Conservation (phyloP, 2,329 filamentous ascomycete species). For the Ceratocystis cubensis region DNA sequence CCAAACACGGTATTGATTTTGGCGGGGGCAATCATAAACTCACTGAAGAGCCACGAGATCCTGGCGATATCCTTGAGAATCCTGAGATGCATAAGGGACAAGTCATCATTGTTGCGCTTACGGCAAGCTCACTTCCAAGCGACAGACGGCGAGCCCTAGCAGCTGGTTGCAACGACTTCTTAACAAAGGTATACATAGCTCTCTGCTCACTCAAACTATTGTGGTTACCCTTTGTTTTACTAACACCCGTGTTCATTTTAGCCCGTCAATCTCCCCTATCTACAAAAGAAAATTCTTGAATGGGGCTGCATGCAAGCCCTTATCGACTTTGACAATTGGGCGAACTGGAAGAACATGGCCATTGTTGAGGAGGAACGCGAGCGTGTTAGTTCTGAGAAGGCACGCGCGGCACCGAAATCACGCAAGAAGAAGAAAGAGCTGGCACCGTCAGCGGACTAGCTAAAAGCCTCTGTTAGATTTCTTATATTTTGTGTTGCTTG, state of each 20-base stretch:
- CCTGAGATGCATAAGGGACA: conserved; percentile 77
- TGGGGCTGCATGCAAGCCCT: conserved; percentile 99
- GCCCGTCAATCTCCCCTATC: conserved; percentile 96
- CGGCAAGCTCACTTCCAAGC: conserved; percentile 84
- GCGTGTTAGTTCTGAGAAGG: conserved; percentile 24
- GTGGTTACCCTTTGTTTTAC: neutral
- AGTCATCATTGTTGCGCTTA: conserved; percentile 94
- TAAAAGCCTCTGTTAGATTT: no score
- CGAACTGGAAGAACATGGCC: conserved; percentile 83
- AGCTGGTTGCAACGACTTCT: conserved; percentile 93
- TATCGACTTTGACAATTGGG: conserved; percentile 97
- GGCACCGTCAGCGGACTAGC: neutral
- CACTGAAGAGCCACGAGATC: conserved; percentile 30
- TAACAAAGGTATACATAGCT: conserved; percentile 64
- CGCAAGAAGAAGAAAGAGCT: conserved; percentile 36
- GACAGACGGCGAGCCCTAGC: conserved; percentile 90
- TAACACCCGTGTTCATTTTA: conserved; percentile 29
- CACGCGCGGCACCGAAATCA: conserved; percentile 33
- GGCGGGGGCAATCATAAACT: neutral
- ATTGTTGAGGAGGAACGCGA: conserved; percentile 28
- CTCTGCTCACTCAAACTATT: no score
- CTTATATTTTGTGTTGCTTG: no score
- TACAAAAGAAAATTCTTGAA: conserved; percentile 95
- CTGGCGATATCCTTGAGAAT: conserved; percentile 57
- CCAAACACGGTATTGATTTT: conserved; percentile 12